Percentiles rank a stretch among this genome's conserved stretches.
phyloP scores from a whole-genome alignment of 2,329 filamentous ascomycete species.

The Botryosphaeria dothidea region DNA sequence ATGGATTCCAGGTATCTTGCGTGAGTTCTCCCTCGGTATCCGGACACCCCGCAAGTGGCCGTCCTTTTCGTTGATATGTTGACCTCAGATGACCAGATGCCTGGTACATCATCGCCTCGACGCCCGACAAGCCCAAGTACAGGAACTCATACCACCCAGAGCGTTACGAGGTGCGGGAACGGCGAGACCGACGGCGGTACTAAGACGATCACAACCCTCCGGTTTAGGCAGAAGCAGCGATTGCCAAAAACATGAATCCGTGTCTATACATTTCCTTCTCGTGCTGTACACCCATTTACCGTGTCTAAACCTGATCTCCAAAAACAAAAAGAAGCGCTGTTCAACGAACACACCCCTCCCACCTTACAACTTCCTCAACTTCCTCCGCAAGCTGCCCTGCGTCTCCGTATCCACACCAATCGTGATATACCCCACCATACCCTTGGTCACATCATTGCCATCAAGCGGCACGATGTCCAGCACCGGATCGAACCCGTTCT shows the following conservation, averaged over 20 bases:
- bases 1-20: background rate
- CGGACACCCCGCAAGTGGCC: background rate
- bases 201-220: too few species aligned
- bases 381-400: conserved; percentile 4
- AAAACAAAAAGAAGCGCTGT: too few species aligned
- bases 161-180: background rate
- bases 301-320: too few species aligned
- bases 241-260: too few species aligned
- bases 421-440: conserved; percentile 40
- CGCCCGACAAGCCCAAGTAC: background rate
- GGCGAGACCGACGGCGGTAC: background rate
- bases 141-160: background rate
- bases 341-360: too few species aligned
- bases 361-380: conserved; percentile 13
- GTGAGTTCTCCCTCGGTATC: background rate
- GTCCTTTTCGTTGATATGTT: background rate
- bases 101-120: background rate
- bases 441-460: conserved; percentile 17
- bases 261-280: too few species aligned
- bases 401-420: conserved; percentile 32
- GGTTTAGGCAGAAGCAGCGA: too few species aligned
- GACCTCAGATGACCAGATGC: background rate
- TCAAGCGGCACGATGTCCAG: background rate
- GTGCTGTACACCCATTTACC: too few species aligned
- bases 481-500: conserved; percentile 32